These are phyloP conservation scores for Claviceps fusiformis DNA, from an alignment of 2,329 filamentous ascomycete genomes.

Conservation along the genomic window DNA sequence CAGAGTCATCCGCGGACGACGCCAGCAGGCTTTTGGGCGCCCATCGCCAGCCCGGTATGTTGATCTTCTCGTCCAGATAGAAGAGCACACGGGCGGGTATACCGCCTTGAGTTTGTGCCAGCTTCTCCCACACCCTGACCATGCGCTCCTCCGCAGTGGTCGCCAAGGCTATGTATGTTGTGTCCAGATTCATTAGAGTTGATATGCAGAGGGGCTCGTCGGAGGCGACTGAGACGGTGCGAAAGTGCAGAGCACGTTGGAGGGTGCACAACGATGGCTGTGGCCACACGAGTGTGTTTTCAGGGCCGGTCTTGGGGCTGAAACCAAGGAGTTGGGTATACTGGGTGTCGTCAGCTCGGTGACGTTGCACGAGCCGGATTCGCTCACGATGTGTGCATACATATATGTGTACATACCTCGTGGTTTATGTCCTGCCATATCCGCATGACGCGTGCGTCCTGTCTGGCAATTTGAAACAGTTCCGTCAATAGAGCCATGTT, in stretches of 20 bases:
- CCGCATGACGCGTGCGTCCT: constrained; percentile 8
- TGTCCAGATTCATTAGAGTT: constrained; percentile 14
- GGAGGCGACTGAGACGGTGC: constrained; percentile 16
- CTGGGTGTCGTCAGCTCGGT: constrained; percentile 1
- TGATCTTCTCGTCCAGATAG: constrained; percentile 11
- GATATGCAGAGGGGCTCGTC: constrained; percentile 19
- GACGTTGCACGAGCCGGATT: background rate
- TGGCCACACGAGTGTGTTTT: constrained; percentile 1
- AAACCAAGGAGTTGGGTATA: constrained; percentile 9
- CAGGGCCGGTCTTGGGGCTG: constrained; percentile 1
- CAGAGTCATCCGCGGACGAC: constrained; percentile 8
- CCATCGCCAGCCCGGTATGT: constrained; percentile 15
- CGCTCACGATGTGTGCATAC: background rate
- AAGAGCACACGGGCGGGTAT: constrained; percentile 12
- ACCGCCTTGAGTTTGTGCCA: constrained; percentile 8
- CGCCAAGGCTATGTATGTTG: constrained; percentile 7
- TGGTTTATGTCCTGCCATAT: constrained; percentile 11
- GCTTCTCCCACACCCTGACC: constrained; percentile 12
- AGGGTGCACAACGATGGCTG: constrained; percentile 8
- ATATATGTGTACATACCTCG: constrained; percentile 5
- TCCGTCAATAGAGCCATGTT: constrained; percentile 6
- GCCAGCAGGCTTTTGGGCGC: constrained; percentile 12
- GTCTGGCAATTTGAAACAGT: constrained; percentile 5
- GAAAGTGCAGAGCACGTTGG: constrained; percentile 14
- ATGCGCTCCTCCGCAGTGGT: constrained; percentile 10